Conservation (phyloP, 1,284 basidiomycete species). For the Boletus hoseneyae region DNA sequence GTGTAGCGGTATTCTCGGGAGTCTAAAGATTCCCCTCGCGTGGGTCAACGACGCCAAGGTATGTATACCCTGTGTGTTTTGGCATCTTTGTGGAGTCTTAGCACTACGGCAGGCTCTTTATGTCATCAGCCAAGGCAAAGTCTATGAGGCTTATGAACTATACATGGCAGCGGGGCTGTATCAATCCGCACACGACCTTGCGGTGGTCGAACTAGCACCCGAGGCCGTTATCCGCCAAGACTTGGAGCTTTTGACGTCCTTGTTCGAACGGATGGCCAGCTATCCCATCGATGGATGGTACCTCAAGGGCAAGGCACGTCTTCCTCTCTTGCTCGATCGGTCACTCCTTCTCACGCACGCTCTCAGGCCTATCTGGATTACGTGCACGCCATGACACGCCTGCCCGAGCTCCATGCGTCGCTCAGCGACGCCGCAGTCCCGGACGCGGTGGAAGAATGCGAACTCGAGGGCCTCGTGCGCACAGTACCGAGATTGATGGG, state of each 20-base stretch:
- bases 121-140: conserved; percentile 58
- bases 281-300: conserved; percentile 72
- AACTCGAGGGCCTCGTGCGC: conserved; percentile 59
- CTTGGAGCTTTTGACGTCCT: conserved; percentile 62
- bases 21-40: conserved; percentile 72
- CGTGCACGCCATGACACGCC: conserved; percentile 55
- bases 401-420: conserved; percentile 56
- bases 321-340: conserved; percentile 3
- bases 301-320: conserved; percentile 73
- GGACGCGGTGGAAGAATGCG: conserved; percentile 46
- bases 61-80: conserved; percentile 7
- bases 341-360: conserved; percentile 8
- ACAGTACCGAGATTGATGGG: conserved; percentile 65
- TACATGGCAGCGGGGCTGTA: conserved; percentile 71
- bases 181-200: conserved; percentile 78
- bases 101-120: conserved; percentile 54
- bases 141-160: conserved; percentile 77
- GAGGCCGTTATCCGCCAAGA: conserved; percentile 87
- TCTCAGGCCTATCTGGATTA: conserved; percentile 68
- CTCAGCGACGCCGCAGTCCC: conserved; percentile 41
- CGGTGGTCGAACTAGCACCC: conserved; percentile 81
- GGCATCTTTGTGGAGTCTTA: conserved; percentile 9
- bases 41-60: conserved; percentile 93
- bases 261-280: conserved; percentile 70
- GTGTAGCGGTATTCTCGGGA: conserved; percentile 70